A percentile compares a stretch with the other conserved stretches of the same genome.
These are phyloP conservation scores for Botrytis deweyae DNA, from an alignment of 2,329 filamentous ascomycete genomes.

Conservation along the genomic window DNA sequence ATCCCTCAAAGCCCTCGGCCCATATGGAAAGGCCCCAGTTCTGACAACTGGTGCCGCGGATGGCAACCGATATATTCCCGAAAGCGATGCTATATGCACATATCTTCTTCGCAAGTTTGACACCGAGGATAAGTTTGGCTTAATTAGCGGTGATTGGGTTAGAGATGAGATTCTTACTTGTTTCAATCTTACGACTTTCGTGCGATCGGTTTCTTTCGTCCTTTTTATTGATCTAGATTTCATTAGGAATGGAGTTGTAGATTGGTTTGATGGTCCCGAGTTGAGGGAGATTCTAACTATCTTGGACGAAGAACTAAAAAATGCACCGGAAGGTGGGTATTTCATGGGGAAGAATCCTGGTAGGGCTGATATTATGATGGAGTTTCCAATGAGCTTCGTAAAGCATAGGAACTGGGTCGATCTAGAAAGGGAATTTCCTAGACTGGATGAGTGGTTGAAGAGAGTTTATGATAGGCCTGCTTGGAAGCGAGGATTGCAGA, in stretches of 20 bases:
- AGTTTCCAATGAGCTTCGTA: slow-evolving; percentile 37
- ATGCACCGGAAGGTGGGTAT: slow-evolving; percentile 27
- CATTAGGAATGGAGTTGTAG: slow-evolving; percentile 21
- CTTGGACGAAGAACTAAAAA: slow-evolving; percentile 30
- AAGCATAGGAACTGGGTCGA: slow-evolving; percentile 37
- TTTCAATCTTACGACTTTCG: slow-evolving; percentile 31
- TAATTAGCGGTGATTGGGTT: slow-evolving; percentile 35
- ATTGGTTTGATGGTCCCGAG: slow-evolving; percentile 23
- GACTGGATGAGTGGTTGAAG: slow-evolving; percentile 37
- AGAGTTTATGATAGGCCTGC: slow-evolving; percentile 35
- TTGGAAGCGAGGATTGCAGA: slow-evolving; percentile 36
- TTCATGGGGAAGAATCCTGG: slow-evolving; percentile 37
- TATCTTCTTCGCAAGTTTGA: slow-evolving; percentile 41
- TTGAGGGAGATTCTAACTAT: slow-evolving; percentile 24
- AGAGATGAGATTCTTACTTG: slow-evolving; percentile 37
- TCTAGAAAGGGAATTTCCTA: slow-evolving; percentile 37
- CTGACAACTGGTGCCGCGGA: slow-evolving; percentile 45
- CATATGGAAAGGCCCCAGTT: slow-evolving; percentile 80
- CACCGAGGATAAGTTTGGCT: slow-evolving; percentile 34
- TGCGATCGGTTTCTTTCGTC: slow-evolving; percentile 24
- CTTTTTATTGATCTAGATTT: slow-evolving; percentile 32
- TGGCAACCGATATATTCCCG: slow-evolving; percentile 31
- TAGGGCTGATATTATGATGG: slow-evolving; percentile 39
- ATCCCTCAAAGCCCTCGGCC: slow-evolving; percentile 69
- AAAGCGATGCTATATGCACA: slow-evolving; percentile 37